Evolutionary conservation across 352 stramenopile genomes (phyloP).

Genomic region (Globisporangium megalacanthum): DNA sequence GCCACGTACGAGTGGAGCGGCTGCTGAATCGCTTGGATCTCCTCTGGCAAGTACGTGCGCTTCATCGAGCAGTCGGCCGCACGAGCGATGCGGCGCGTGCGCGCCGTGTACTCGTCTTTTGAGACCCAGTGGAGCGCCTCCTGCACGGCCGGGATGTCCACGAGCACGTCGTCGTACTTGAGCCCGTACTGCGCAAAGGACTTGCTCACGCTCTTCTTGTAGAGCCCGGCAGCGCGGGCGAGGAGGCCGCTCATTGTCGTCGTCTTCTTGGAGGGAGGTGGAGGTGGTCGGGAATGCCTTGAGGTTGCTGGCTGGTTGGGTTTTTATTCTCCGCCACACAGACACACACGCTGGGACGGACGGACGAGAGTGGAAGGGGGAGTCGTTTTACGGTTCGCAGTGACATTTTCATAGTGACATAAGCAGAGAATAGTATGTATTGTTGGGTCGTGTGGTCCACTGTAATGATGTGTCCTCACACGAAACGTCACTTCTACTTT

Average conservation of each 20-base stretch:
- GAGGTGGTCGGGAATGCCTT: too few species aligned
- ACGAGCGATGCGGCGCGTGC: conserved; percentile 77
- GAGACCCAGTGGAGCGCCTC: conserved; percentile 75
- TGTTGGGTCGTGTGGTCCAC: too few species aligned
- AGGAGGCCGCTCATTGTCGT: conserved; percentile 38
- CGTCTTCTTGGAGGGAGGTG: background rate
- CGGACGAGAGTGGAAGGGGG: too few species aligned
- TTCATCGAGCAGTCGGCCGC: conserved; percentile 82
- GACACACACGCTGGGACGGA: background rate
- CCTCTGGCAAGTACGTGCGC: conserved; percentile 78
- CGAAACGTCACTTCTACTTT: too few species aligned
- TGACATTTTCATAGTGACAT: too few species aligned
- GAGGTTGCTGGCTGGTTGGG: conserved; percentile 1
- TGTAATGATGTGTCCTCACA: too few species aligned
- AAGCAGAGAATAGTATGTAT: too few species aligned
- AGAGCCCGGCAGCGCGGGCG: conserved; percentile 59
- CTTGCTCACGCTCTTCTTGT: conserved; percentile 84
- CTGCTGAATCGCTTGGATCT: conserved; percentile 84
- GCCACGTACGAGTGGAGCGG: conserved; percentile 71
- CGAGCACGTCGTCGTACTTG: conserved; percentile 85
- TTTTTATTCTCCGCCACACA: conserved; percentile 12
- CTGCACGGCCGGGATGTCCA: conserved; percentile 78
- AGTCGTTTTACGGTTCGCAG: too few species aligned
- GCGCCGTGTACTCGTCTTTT: conserved; percentile 66
- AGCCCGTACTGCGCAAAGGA: conserved; percentile 73